These are phyloP conservation scores for Pholiota conissans DNA, from an alignment of 768 basidiomycete species.

Conservation along the genomic window DNA sequence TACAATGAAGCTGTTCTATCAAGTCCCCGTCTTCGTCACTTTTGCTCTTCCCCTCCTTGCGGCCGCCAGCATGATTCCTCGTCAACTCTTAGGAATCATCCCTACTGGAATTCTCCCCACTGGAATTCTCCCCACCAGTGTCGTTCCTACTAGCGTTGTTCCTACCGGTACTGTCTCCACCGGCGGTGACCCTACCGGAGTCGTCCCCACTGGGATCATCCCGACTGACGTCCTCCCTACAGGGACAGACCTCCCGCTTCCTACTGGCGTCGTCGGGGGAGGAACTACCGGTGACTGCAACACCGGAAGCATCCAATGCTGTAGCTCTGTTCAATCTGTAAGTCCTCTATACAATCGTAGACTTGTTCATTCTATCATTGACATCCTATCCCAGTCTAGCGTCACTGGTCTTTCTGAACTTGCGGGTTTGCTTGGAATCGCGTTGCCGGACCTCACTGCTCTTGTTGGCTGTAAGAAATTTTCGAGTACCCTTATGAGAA, in stretches of 20 bases:
- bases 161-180: no score
- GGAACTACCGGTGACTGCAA: slow-evolving; percentile 15
- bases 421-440: neutral
- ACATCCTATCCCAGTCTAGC: neutral
- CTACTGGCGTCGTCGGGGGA: slow-evolving; percentile 1
- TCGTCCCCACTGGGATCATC: no score
- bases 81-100: no score
- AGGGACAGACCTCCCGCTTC: neutral
- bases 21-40: slow-evolving; percentile 14
- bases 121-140: no score
- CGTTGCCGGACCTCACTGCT: neutral
- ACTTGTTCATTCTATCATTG: neutral
- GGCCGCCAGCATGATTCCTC: slow-evolving; percentile 9
- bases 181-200: no score
- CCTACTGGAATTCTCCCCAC: no score
- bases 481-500: neutral
- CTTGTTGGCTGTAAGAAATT: slow-evolving; percentile 1
- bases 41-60: slow-evolving; percentile 22
- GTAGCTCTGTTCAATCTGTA: slow-evolving; percentile 18
- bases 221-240: no score
- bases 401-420: neutral
- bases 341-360: neutral
- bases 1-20: neutral
- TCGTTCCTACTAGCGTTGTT: no score
- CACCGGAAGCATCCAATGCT: slow-evolving; percentile 20